Evolutionary conservation across 495 filamentous ascomycete genomes (phyloP).

Genomic region (Clavariopsis aquatica): DNA sequence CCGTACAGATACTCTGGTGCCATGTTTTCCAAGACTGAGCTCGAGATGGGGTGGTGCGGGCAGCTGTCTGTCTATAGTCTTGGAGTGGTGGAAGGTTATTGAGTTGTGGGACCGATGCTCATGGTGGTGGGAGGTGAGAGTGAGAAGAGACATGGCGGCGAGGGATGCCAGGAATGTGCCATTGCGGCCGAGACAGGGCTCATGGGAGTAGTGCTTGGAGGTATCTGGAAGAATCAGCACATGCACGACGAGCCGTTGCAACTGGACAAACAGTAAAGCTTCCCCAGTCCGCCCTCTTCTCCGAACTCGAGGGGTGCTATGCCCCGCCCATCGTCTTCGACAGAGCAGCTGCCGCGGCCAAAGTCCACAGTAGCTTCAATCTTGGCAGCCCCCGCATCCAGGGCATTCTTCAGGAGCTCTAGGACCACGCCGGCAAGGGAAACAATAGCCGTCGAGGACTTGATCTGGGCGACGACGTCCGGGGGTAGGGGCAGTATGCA

Average conservation of each 20-base stretch:
- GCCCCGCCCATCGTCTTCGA: slow-evolving; percentile 87
- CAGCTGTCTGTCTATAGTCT: slow-evolving; percentile 63
- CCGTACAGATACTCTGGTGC: slow-evolving; percentile 76
- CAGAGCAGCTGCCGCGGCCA: slow-evolving; percentile 70
- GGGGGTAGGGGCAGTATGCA: slow-evolving; percentile 69
- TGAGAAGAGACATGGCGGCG: slow-evolving; percentile 72
- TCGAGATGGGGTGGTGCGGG: slow-evolving; percentile 65
- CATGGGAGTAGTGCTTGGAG: slow-evolving; percentile 62
- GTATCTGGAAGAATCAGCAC: slow-evolving; percentile 56
- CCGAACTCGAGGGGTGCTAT: slow-evolving; percentile 72
- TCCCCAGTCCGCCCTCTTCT: slow-evolving; percentile 70
- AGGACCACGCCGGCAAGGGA: slow-evolving; percentile 71
- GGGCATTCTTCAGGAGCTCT: slow-evolving; percentile 79
- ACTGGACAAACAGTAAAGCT: slow-evolving; percentile 54
- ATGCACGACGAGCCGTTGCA: background rate
- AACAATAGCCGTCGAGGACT: slow-evolving; percentile 77
- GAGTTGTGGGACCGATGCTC: slow-evolving; percentile 66
- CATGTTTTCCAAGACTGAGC: slow-evolving; percentile 60
- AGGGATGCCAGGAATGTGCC: slow-evolving; percentile 80
- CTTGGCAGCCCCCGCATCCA: slow-evolving; percentile 76
- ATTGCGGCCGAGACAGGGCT: slow-evolving; percentile 60
- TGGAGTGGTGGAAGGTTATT: slow-evolving; percentile 70
- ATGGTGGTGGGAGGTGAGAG: slow-evolving; percentile 74
- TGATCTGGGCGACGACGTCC: slow-evolving; percentile 80
- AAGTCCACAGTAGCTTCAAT: slow-evolving; percentile 76